Conservation (phyloP, 192 early-diverging fungal species). For the Backusella luteola region DNA sequence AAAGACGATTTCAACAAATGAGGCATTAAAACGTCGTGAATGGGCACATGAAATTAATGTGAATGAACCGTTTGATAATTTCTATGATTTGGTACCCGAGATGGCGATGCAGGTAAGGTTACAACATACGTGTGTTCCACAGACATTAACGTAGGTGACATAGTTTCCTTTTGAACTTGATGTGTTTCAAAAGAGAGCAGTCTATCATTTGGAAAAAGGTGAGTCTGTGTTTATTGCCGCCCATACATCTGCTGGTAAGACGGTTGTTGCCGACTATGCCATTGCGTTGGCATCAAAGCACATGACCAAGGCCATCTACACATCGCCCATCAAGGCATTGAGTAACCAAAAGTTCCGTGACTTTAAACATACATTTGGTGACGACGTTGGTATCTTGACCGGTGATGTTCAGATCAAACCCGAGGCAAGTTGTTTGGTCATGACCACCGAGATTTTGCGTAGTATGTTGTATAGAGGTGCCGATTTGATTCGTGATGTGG, state of each 20-base stretch:
- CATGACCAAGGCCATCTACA: slow-evolving; percentile 97
- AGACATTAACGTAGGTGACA: not conserved
- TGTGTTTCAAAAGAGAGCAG: slow-evolving; percentile 94
- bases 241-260: slow-evolving; percentile 98
- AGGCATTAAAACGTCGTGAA: slow-evolving; percentile 46
- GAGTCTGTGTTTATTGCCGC: slow-evolving; percentile 98
- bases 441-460: slow-evolving; percentile 98
- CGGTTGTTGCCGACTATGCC: slow-evolving; percentile 98
- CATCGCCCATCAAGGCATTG: slow-evolving; percentile 98
- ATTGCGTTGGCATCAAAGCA: slow-evolving; percentile 92
- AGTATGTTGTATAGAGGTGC: slow-evolving; percentile 98
- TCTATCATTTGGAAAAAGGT: slow-evolving; percentile 93
- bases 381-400: slow-evolving; percentile 95
- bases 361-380: slow-evolving; percentile 83
- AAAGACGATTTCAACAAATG: slow-evolving; percentile 12
- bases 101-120: slow-evolving; percentile 69
- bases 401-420: slow-evolving; percentile 97
- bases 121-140: not conserved
- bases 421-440: slow-evolving; percentile 95
- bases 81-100: slow-evolving; percentile 86
- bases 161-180: slow-evolving; percentile 94
- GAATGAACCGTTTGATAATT: slow-evolving; percentile 83
- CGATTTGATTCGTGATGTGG: slow-evolving; percentile 94
- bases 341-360: slow-evolving; percentile 99
- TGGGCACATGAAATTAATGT: slow-evolving; percentile 96